Evolutionary conservation across 306 rosid genomes (phyloP).

Genomic region (Quercus ilex): DNA sequence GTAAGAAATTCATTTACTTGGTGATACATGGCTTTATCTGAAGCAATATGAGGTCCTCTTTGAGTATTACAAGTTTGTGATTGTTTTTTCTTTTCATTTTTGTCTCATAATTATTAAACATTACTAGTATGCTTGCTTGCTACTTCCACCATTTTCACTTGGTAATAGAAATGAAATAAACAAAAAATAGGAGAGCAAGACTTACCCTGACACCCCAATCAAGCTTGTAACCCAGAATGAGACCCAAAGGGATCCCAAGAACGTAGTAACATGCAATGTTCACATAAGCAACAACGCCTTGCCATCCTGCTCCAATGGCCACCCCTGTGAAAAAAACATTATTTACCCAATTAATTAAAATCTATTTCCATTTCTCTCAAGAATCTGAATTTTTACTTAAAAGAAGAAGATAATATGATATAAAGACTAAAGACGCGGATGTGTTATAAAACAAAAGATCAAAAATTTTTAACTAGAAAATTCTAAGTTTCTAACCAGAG

Average conservation of each 20-base stretch:
- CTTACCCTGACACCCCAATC: slow-evolving; percentile 52
- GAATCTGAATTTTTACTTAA: neutral
- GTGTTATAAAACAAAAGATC: neutral
- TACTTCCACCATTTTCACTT: neutral
- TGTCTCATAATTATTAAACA: too few relatives aligned
- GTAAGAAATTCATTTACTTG: neutral
- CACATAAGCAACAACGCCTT: slow-evolving; percentile 60
- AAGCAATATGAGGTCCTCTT: neutral
- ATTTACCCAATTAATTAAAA: neutral
- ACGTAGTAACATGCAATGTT: slow-evolving; percentile 69
- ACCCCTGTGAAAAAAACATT: slow-evolving; percentile 43
- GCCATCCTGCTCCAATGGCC: slow-evolving; percentile 96
- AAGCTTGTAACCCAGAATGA: slow-evolving; percentile 48
- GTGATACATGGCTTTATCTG: neutral
- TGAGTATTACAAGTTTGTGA: too few relatives aligned
- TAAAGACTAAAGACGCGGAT: too few relatives aligned
- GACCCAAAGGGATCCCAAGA: slow-evolving; percentile 77
- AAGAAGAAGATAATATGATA: too few relatives aligned
- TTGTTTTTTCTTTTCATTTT: too few relatives aligned
- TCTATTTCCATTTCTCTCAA: neutral
- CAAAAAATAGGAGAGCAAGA: neutral
- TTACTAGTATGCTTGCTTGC: too few relatives aligned
- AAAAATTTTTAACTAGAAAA: too few relatives aligned
- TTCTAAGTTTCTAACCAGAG: slow-evolving; percentile 34
- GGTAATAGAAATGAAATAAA: neutral